Evolutionary conservation across 2,329 filamentous ascomycete genomes (phyloP), one percentile per base, ranked within the genome.

Genomic region (Colletotrichum chlorophyti): DNA sequence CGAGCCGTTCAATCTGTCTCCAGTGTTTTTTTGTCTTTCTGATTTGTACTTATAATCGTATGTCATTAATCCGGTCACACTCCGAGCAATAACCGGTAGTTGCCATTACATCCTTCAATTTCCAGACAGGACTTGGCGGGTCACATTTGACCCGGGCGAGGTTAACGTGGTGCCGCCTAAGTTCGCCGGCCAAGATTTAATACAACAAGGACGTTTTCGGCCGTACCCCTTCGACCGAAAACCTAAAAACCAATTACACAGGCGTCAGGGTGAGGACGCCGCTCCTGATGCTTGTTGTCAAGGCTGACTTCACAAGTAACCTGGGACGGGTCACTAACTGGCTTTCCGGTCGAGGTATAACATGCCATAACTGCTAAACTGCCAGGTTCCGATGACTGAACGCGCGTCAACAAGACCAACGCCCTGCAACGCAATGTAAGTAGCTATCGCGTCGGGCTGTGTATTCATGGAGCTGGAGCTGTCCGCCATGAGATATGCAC

Each of bases 401-500:
- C 70, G 0, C 48, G 68, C 1, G 65, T 78, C 37, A 70, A 71
- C 23, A 72, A 78, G 32, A 70, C 76, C 66, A 54, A 67, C n/a
- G 70, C 68, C 7, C 65, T 82, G 3, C 69, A 80, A 3, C 74
- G 75, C 27, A 74, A 81, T 32, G 74, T n/a, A n/a, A n/a, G n/a
- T 82, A 1, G 77, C 75, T 53, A 74, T 74, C 52, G 72, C 77
- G 1, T 79, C 76, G 0, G 79, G 79, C 5, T 69, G 75, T 12
- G 66, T 81, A 23, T 81, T 82, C 53, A 70, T 82, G 29, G 79
- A 79, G 7, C 65, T 75, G 3, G 76, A 79, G 46, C 70, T 80
- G 3, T 78, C 62, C 76, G 74, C 26, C 64, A 71, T 4, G 75
- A 77, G 38, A 68, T 71, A 26, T 81, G 80, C 63, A 79, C 38